Evolutionary conservation across 140 eudicot species (phyloP), one percentile per base, ranked within the genome.

Genomic region (Erigeron philadelphicus): DNA sequence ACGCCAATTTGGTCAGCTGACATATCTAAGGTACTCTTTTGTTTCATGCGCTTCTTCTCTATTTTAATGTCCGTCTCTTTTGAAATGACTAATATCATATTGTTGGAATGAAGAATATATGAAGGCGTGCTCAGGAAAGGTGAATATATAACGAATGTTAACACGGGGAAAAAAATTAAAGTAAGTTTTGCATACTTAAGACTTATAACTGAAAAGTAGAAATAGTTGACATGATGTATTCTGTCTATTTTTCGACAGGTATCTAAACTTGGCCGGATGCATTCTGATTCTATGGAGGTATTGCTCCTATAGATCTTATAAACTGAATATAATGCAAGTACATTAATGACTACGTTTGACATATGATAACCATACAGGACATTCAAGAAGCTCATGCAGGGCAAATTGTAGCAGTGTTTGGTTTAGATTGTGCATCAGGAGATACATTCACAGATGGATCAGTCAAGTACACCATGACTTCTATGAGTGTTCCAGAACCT

Each of bases 311-410:
- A 31, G 3, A 31, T 31, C 38, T 31, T 31, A 2, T 31, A 31
- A 31, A 31, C 38, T 31, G 38, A 4, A 31, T 31, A 31, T 31
- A 31, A 35, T 31, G 21, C 17, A 44, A 45, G 10, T 64, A 42
- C 42, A 25, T 4, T 50, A 15, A 52, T 68, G 38, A 23, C 31
- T 48, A 17, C 40, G 1, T 62, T 61, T 61, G 2, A 16, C 10
- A 6, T 73, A 18, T 31, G 1, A 55, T 68, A 25, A 67, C 44
- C 52, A 35, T 45, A 63, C 70, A 93, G 98, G 98, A 93, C 75
- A 93, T 93, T 73, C 97, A 84, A 81, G 95, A 93, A 85, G 98
- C 98, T 56, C 98, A 89, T 64, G 98, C 98, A 38, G 98, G 98
- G 49, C 96, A 93, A 82, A 93, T 93, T 55, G 98, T 93, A 77